Evolutionary conservation across 345 rosid genomes (phyloP).

Genomic region (Clausena lansium): DNA sequence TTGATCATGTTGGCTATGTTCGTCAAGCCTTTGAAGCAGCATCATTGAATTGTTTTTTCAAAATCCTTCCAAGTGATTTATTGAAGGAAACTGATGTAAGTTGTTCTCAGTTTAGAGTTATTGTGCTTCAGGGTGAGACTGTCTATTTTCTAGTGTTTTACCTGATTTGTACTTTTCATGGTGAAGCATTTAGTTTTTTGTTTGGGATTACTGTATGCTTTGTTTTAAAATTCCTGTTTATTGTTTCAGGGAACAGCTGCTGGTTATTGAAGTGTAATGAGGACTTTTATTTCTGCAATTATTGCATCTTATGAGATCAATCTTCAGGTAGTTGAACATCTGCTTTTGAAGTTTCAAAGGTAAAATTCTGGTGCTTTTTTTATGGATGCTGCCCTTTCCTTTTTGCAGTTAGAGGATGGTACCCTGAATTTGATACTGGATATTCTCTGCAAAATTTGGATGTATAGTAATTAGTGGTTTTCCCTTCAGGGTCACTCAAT

Average conservation of each 20-base stretch:
- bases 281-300: slow-evolving; percentile 88
- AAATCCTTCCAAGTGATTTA: slow-evolving; percentile 65
- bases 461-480: slow-evolving; percentile 8
- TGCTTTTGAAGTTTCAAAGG: slow-evolving; percentile 12
- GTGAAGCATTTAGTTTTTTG: slow-evolving; percentile 6
- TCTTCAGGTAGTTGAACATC: slow-evolving; percentile 55
- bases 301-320: slow-evolving; percentile 93
- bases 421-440: slow-evolving; percentile 74
- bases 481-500: slow-evolving; percentile 11
- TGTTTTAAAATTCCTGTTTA: background rate
- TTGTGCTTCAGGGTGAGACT: slow-evolving; percentile 13
- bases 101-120: slow-evolving; percentile 18
- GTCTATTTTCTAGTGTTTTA: background rate
- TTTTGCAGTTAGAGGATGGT: slow-evolving; percentile 64
- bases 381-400: slow-evolving; percentile 19
- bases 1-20: slow-evolving; percentile 80
- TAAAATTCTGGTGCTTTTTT: slow-evolving; percentile 5
- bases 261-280: slow-evolving; percentile 80
- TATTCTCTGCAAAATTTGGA: slow-evolving; percentile 73
- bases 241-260: slow-evolving; percentile 66
- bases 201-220: background rate
- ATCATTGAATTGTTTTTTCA: slow-evolving; percentile 66
- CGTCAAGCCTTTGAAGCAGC: slow-evolving; percentile 87
- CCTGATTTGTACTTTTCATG: slow-evolving; percentile 6
- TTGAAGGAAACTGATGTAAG: slow-evolving; percentile 78